Evolutionary conservation across 108 stramenopile species (phyloP).

Genomic region (Cyclotella kingstonii): DNA sequence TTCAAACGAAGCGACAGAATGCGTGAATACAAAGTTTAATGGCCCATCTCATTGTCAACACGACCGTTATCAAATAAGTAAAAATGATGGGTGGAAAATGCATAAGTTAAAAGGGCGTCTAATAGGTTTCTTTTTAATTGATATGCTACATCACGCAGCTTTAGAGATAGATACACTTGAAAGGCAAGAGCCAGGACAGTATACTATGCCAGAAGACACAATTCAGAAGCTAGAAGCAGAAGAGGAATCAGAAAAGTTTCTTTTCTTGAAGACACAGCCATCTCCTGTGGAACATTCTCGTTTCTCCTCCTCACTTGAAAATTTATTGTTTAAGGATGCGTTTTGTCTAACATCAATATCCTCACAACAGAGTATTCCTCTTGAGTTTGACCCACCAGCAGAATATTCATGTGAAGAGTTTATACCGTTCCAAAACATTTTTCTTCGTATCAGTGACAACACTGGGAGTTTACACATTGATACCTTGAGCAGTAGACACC

Average conservation of each 20-base stretch:
- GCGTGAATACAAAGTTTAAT: slow-evolving; percentile 5
- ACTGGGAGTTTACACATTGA: background rate
- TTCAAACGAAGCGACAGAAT: slow-evolving; percentile 11
- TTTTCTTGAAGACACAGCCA: slow-evolving; percentile 18
- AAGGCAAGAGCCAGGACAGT: background rate
- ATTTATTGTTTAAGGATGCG: slow-evolving; percentile 1
- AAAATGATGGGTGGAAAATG: slow-evolving; percentile 37
- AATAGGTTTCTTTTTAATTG: slow-evolving; percentile 14
- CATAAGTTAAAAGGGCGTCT: slow-evolving; percentile 24
- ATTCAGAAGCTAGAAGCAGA: slow-evolving; percentile 3
- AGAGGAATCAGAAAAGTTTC: slow-evolving; percentile 19
- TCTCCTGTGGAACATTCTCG: background rate
- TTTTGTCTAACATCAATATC: slow-evolving; percentile 10
- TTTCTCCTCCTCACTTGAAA: background rate
- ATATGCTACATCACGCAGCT: slow-evolving; percentile 15
- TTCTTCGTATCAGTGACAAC: background rate
- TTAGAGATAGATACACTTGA: slow-evolving; percentile 17
- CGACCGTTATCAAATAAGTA: slow-evolving; percentile 11
- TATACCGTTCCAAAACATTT: slow-evolving; percentile 15
- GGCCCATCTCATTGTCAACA: background rate
- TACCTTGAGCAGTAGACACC: background rate
- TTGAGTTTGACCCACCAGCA: slow-evolving; percentile 11
- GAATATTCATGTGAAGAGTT: slow-evolving; percentile 20
- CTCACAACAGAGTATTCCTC: background rate
- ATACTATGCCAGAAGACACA: background rate